Percentiles rank a stretch among this genome's conserved stretches.
Conservation (phyloP, 2,329 filamentous ascomycete species). For the Lasiodiplodia citricola region DNA sequence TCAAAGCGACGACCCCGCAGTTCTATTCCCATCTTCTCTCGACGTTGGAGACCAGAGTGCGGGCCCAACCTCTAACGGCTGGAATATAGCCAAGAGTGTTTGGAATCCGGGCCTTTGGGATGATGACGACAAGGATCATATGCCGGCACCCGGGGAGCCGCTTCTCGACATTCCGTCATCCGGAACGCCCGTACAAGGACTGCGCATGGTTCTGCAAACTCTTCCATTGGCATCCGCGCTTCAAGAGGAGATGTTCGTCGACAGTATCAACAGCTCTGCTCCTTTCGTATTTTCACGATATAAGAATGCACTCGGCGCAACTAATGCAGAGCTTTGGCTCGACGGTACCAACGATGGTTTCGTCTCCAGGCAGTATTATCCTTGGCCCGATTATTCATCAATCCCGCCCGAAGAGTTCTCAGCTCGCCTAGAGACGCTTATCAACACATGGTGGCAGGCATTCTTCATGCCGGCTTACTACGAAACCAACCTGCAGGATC, state of each 20-base stretch:
- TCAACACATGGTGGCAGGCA: slow-evolving; percentile 8
- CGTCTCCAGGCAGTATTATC: not conserved
- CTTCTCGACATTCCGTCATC: not conserved
- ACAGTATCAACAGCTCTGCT: too few species aligned
- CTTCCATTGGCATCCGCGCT: not conserved
- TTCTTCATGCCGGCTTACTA: slow-evolving; percentile 1
- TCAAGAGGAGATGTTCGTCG: not conserved
- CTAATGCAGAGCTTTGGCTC: not conserved
- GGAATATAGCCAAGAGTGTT: not conserved
- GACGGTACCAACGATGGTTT: not conserved
- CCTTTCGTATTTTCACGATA: not conserved
- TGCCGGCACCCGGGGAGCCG: not conserved
- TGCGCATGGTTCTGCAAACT: not conserved
- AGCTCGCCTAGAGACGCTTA: not conserved
- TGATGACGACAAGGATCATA: too few species aligned
- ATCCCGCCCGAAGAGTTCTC: not conserved
- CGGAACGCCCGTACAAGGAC: not conserved
- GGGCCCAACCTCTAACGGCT: too few species aligned
- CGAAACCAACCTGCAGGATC: not conserved
- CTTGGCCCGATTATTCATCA: not conserved
- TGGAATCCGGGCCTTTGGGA: not conserved
- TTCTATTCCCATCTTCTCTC: not conserved
- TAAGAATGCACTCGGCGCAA: not conserved
- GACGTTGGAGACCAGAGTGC: not conserved
- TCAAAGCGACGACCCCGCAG: not conserved